Conservation (phyloP, 495 filamentous ascomycete genomes). For the Lindgomyces ingoldianus region DNA sequence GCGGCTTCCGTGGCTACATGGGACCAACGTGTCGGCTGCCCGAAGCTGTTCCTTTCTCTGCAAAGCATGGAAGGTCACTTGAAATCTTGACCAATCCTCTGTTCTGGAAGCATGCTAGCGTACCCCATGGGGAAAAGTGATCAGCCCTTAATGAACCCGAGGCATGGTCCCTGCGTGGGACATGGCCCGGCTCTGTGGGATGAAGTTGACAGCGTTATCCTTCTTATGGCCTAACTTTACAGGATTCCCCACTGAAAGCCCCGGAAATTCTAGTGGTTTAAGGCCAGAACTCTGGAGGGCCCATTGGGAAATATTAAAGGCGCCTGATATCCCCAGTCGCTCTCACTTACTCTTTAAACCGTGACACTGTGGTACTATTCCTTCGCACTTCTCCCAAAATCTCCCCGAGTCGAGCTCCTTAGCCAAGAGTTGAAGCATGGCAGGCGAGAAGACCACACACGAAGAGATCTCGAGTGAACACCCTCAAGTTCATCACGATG, state of each 20-base stretch:
- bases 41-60: background rate
- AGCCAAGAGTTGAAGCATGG: background rate
- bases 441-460: constrained; percentile 2
- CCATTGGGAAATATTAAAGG: too few species aligned
- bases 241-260: background rate
- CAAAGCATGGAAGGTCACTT: background rate
- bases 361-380: background rate
- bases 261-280: background rate
- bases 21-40: background rate
- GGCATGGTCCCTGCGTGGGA: background rate
- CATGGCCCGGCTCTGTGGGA: background rate
- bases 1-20: background rate
- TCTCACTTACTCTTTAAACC: too few species aligned
- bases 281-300: too few species aligned
- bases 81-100: background rate
- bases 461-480: background rate
- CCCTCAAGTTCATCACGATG: background rate
- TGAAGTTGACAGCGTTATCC: background rate
- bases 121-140: background rate
- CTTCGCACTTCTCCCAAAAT: background rate
- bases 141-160: background rate
- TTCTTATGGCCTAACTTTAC: background rate
- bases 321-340: too few species aligned
- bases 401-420: background rate
- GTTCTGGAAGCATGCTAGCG: background rate